Conservation (phyloP, 2,329 filamentous ascomycete species). For the Basipetospora chlamydospora region DNA sequence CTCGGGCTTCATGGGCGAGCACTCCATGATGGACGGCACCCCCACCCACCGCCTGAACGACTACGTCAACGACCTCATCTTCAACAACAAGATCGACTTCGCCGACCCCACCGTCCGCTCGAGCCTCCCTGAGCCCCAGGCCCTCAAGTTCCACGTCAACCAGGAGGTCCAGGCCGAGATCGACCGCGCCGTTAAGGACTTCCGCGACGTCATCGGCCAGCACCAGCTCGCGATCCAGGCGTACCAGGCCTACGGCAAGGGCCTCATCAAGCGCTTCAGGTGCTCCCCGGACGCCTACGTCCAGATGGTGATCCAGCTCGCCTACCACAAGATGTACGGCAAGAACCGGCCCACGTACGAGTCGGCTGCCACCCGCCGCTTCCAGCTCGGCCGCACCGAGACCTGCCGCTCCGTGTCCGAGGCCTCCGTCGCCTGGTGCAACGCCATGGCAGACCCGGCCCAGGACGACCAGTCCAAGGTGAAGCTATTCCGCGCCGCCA, state of each 20-base stretch:
- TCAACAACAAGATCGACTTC: slow-evolving; percentile 88
- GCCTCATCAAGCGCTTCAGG: slow-evolving; percentile 98
- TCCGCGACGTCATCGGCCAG: slow-evolving; percentile 63
- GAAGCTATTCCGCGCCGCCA: slow-evolving; percentile 66
- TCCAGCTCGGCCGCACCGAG: slow-evolving; percentile 92
- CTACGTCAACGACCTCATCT: slow-evolving; percentile 81
- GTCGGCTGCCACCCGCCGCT: slow-evolving; percentile 84
- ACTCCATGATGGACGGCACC: slow-evolving; percentile 99
- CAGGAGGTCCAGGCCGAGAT: slow-evolving; percentile 64
- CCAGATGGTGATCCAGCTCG: slow-evolving; percentile 96
- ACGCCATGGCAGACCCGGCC: slow-evolving; percentile 61
- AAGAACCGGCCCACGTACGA: slow-evolving; percentile 97
- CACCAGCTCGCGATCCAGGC: slow-evolving; percentile 90
- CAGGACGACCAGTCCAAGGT: slow-evolving; percentile 50
- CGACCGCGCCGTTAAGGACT: slow-evolving; percentile 62
- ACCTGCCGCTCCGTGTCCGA: slow-evolving; percentile 88
- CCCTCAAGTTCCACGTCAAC: slow-evolving; percentile 65
- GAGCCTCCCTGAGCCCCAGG: slow-evolving; percentile 65
- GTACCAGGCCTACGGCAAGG: slow-evolving; percentile 96
- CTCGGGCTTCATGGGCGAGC: slow-evolving; percentile 93
- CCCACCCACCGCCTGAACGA: slow-evolving; percentile 95
- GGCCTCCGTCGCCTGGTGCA: slow-evolving; percentile 81
- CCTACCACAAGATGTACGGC: slow-evolving; percentile 98
- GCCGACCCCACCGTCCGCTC: slow-evolving; percentile 65
- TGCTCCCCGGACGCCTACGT: slow-evolving; percentile 96